These are phyloP conservation scores for Pseudocercospora cruenta DNA, from an alignment of 2,329 filamentous ascomycete genomes.

Conservation along the genomic window DNA sequence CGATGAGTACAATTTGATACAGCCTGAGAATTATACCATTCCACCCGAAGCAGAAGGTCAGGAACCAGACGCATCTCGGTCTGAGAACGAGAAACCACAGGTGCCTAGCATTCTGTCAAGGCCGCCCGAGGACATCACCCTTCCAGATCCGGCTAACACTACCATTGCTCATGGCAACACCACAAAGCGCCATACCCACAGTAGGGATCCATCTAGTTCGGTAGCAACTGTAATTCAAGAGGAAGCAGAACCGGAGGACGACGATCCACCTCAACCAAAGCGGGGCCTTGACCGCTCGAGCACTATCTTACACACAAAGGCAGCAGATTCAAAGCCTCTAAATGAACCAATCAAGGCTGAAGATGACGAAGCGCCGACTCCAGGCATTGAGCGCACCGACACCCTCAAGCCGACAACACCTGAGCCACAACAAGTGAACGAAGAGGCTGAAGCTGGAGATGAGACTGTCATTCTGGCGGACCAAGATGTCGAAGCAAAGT, in stretches of 20 bases:
- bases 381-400: conserved; percentile 2
- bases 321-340: conserved; percentile 5
- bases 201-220: conserved; percentile 71
- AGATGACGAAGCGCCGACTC: not conserved
- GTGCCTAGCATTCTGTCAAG: conserved; percentile 24
- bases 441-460: conserved; percentile 9
- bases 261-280: conserved; percentile 28
- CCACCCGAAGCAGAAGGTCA: conserved; percentile 89
- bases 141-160: conserved; percentile 41
- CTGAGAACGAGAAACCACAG: conserved; percentile 15
- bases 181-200: conserved; percentile 80
- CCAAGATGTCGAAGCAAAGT: conserved; percentile 5
- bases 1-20: conserved; percentile 85
- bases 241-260: conserved; percentile 65
- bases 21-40: conserved; percentile 93
- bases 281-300: conserved; percentile 32
- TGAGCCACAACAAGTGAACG: not conserved
- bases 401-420: conserved; percentile 7
- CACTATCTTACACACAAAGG: conserved; percentile 24
- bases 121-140: conserved; percentile 20
- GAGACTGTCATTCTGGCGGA: conserved; percentile 17
- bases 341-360: conserved; percentile 56
- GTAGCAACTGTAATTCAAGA: conserved; percentile 83
- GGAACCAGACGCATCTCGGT: conserved; percentile 50
- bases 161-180: conserved; percentile 65